Conservation (phyloP, 805 yeast genomes). For the Zygoascus flipseniorum region DNA sequence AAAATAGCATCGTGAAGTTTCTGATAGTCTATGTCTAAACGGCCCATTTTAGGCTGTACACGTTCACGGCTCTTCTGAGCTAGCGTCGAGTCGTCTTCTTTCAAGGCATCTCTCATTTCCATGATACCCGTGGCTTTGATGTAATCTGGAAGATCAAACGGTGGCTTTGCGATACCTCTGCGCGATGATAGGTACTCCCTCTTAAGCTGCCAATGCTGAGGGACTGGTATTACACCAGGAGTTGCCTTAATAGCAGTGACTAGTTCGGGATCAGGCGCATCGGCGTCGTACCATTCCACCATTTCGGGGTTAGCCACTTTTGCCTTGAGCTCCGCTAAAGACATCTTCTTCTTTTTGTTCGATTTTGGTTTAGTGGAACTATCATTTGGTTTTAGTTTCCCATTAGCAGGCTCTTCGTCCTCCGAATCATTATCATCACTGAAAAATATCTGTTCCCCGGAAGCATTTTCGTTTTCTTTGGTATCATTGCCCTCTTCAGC, state of each 20-base stretch:
- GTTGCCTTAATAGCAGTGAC: constrained; percentile 54
- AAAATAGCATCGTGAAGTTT: constrained; percentile 81
- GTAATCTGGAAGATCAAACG: constrained; percentile 70
- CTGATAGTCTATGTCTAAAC: constrained; percentile 76
- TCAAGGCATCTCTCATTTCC: constrained; percentile 66
- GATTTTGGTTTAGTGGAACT: constrained; percentile 34
- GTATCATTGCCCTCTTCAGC: constrained; percentile 12
- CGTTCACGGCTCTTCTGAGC: constrained; percentile 71
- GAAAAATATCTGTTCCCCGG: constrained; percentile 5
- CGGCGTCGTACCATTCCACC: constrained; percentile 82
- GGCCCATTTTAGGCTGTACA: constrained; percentile 84
- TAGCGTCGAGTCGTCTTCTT: constrained; percentile 43
- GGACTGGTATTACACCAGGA: constrained; percentile 67
- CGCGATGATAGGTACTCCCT: constrained; percentile 63
- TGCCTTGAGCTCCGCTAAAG: constrained; percentile 62
- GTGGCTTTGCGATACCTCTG: constrained; percentile 57
- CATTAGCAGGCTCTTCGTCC: constrained; percentile 16
- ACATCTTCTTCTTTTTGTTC: constrained; percentile 45
- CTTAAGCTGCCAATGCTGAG: constrained; percentile 76
- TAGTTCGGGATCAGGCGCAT: constrained; percentile 69
- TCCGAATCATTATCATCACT: constrained; percentile 24
- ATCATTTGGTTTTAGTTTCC: neutral
- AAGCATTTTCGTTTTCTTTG: constrained; percentile 13
- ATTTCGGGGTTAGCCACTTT: constrained; percentile 54
- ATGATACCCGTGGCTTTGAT: constrained; percentile 78